These are phyloP conservation scores for Salicornia ramosissima DNA, from an alignment of 148 eudicot species.

Conservation along the genomic window DNA sequence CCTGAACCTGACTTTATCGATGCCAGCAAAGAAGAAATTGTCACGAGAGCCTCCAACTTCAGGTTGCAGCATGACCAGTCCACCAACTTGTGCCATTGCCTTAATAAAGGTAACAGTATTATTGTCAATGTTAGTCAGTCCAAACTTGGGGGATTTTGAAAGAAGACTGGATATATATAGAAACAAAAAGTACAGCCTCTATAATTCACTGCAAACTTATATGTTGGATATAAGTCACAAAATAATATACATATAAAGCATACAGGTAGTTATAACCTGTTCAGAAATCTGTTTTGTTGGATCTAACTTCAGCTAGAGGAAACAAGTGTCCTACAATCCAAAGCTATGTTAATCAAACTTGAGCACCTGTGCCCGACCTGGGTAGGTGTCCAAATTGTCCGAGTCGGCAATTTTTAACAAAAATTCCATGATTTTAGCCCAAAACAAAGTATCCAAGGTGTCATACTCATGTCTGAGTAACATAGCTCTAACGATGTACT, in stretches of 20 bases:
- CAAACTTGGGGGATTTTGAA: neutral
- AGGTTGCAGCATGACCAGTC: slow-evolving; percentile 85
- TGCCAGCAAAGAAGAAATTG: slow-evolving; percentile 89
- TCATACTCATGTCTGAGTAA: too few relatives aligned
- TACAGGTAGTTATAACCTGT: neutral
- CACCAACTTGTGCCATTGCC: slow-evolving; percentile 99
- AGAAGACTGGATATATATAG: neutral
- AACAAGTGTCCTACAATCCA: neutral
- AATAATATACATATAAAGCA: neutral
- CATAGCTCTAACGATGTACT: too few relatives aligned
- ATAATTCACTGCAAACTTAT: neutral
- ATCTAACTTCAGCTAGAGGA: neutral
- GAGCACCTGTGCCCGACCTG: too few relatives aligned
- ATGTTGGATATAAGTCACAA: neutral
- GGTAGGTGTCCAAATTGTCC: too few relatives aligned
- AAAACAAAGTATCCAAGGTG: too few relatives aligned
- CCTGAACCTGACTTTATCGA: slow-evolving; percentile 91
- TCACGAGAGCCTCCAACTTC: slow-evolving; percentile 82
- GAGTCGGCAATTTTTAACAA: too few relatives aligned
- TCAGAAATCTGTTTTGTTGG: neutral
- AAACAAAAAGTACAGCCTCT: neutral
- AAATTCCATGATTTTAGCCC: too few relatives aligned
- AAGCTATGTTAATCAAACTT: too few relatives aligned
- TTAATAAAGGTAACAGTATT: slow-evolving; percentile 19
- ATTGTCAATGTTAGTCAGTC: neutral